phyloP scores from a whole-genome alignment of 2,329 filamentous ascomycete species.

The Aspergillus udagawae region DNA sequence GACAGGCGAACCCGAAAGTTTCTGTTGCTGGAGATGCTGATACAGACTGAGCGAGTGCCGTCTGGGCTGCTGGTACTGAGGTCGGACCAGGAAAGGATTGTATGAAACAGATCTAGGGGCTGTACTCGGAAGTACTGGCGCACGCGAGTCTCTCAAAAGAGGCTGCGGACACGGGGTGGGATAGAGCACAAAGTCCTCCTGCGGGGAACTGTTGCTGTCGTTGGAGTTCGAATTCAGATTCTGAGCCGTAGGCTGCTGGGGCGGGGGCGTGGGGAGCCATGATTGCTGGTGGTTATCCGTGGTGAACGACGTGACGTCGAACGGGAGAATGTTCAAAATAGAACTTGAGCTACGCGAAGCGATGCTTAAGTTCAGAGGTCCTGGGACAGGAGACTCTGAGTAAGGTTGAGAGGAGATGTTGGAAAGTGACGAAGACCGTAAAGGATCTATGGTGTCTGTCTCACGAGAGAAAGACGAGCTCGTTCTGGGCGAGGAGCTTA shows the following conservation, averaged over 20 bases:
- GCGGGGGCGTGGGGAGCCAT: constrained; percentile 46
- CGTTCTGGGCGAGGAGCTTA: constrained; percentile 31
- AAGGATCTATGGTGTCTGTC: constrained; percentile 41
- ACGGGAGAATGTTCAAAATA: constrained; percentile 30
- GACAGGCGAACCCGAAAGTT: constrained; percentile 31
- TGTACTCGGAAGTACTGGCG: constrained; percentile 32
- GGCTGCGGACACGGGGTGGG: constrained; percentile 30
- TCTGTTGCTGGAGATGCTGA: constrained; percentile 29
- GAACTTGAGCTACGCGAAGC: constrained; percentile 43
- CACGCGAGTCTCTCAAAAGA: constrained; percentile 32
- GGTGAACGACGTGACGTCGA: constrained; percentile 46
- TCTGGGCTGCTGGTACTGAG: constrained; percentile 32
- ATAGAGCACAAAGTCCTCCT: constrained; percentile 46
- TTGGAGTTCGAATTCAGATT: constrained; percentile 25
- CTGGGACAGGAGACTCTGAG: constrained; percentile 43
- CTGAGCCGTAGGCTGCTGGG: constrained; percentile 40
- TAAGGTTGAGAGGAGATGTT: constrained; percentile 25
- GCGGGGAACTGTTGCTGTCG: constrained; percentile 29
- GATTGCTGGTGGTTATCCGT: constrained; percentile 46
- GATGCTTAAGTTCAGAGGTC: constrained; percentile 45
- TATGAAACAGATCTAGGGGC: constrained; percentile 34
- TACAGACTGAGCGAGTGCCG: constrained; percentile 35
- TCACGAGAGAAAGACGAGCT: constrained; percentile 34
- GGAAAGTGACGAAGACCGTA: constrained; percentile 23
- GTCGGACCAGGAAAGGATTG: constrained; percentile 30